A percentile compares a stretch with the other conserved stretches of the same genome.
phyloP scores from a whole-genome alignment of 2,329 filamentous ascomycete genomes.

The Botryotinia calthae region DNA sequence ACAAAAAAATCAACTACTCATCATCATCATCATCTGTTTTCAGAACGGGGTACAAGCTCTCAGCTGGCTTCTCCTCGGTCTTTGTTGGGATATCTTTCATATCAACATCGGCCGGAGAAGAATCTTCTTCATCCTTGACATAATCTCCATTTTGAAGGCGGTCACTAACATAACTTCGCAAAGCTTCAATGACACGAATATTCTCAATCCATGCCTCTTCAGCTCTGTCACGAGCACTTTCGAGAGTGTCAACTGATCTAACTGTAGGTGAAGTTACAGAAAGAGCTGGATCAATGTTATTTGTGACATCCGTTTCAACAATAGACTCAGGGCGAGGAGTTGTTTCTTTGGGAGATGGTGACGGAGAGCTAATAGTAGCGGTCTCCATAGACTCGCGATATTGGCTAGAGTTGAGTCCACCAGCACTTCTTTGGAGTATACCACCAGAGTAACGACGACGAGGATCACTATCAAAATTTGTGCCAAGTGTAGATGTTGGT shows the following conservation, averaged over 20 bases:
- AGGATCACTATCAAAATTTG: conserved; percentile 61
- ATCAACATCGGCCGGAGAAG: conserved; percentile 27
- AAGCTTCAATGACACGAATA: conserved; percentile 61
- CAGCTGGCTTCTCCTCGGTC: conserved; percentile 19
- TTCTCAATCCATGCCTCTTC: conserved; percentile 66
- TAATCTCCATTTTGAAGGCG: conserved; percentile 58
- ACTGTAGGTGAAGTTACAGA: conserved; percentile 52
- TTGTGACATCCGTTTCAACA: conserved; percentile 42
- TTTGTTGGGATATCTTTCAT: conserved; percentile 8
- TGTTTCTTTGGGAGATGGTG: conserved; percentile 33
- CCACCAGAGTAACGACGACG: conserved; percentile 65
- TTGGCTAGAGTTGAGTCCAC: conserved; percentile 27
- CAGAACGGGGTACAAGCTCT: conserved; percentile 31
- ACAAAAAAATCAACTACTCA: conserved; percentile 9
- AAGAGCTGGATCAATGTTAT: conserved; percentile 39
- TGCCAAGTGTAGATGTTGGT: conserved; percentile 66
- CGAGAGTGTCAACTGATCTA: conserved; percentile 50
- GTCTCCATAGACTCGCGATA: conserved; percentile 32
- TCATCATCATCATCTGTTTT: conserved; percentile 27
- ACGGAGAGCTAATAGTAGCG: conserved; percentile 30
- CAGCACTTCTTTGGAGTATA: conserved; percentile 59
- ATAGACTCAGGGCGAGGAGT: conserved; percentile 40
- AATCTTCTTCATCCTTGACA: conserved; percentile 38
- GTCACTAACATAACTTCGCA: conserved; percentile 56
- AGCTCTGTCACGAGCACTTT: conserved; percentile 54